A percentile compares a stretch with the other conserved stretches of the same genome.
Evolutionary conservation across 2,329 filamentous ascomycete genomes (phyloP).

Genomic region (Phaeosphaeriaceae sp.): DNA sequence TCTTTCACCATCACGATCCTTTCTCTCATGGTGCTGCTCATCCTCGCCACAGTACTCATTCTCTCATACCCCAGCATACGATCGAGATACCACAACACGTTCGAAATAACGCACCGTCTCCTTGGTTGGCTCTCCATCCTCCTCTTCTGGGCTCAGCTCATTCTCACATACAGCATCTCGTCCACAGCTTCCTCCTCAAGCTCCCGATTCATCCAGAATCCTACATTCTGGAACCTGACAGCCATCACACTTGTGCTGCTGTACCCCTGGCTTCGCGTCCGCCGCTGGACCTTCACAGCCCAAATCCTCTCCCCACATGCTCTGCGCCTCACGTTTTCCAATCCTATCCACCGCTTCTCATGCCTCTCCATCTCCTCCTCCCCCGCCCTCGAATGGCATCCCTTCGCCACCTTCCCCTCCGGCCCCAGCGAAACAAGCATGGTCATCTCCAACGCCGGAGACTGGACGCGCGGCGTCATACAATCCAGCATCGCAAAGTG

Average conservation of each 20-base stretch:
- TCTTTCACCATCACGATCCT: conserved; percentile 23
- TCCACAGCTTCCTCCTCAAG: not conserved
- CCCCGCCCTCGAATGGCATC: conserved; percentile 45
- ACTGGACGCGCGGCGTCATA: conserved; percentile 40
- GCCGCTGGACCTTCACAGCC: conserved; percentile 69
- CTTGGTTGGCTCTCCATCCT: conserved; percentile 40
- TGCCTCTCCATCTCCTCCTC: conserved; percentile 38
- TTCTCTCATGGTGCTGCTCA: conserved; percentile 24
- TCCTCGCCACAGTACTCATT: conserved; percentile 32
- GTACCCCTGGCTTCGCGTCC: conserved; percentile 76
- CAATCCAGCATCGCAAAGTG: conserved; percentile 1
- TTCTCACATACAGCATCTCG: conserved; percentile 16
- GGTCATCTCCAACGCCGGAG: conserved; percentile 44
- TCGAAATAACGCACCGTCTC: conserved; percentile 46
- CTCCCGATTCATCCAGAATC: conserved; percentile 14
- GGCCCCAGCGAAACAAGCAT: conserved; percentile 24
- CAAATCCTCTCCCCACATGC: conserved; percentile 76
- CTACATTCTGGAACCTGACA: conserved; percentile 70
- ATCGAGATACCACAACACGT: conserved; percentile 35
- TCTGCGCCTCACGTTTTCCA: conserved; percentile 65
- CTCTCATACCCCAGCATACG: conserved; percentile 35
- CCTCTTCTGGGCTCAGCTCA: conserved; percentile 38
- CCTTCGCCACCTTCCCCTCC: conserved; percentile 46
- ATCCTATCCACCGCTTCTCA: conserved; percentile 38
- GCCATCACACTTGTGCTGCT: conserved; percentile 70